phyloP scores from a whole-genome alignment of 352 stramenopile genomes.

The Halophytophthora batemanensis region DNA sequence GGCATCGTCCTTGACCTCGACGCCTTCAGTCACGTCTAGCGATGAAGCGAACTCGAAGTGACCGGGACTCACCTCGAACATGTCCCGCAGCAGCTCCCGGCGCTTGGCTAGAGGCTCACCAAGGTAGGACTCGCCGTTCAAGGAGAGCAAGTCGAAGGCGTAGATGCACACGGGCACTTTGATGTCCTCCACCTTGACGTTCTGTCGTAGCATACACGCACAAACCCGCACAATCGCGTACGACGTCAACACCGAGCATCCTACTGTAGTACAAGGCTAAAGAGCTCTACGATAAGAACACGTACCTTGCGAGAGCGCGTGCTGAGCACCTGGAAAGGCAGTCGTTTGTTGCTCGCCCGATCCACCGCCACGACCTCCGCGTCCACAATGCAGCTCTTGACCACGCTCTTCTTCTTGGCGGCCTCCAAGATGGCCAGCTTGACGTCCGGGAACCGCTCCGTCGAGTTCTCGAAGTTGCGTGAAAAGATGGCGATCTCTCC shows the following conservation, averaged over 20 bases:
- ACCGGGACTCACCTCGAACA: constrained; percentile 92
- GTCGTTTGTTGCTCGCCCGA: constrained; percentile 92
- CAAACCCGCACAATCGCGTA: constrained; percentile 6
- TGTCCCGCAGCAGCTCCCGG: constrained; percentile 86
- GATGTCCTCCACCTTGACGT: constrained; percentile 87
- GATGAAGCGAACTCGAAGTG: constrained; percentile 94
- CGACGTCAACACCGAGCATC: too few species aligned
- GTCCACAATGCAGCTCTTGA: constrained; percentile 96
- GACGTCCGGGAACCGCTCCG: constrained; percentile 94
- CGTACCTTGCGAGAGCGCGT: constrained; percentile 94
- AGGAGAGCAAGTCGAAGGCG: constrained; percentile 98
- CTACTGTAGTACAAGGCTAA: background rate
- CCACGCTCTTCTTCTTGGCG: constrained; percentile 41
- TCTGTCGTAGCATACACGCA: constrained; percentile 20
- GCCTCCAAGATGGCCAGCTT: constrained; percentile 69
- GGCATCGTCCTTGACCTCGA: constrained; percentile 84
- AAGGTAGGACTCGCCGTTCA: constrained; percentile 97
- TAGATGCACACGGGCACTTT: constrained; percentile 93
- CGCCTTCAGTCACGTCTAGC: constrained; percentile 83
- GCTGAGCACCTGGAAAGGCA: constrained; percentile 99
- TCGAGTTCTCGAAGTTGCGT: constrained; percentile 98
- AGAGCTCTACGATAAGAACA: constrained; percentile 9
- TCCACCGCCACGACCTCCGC: constrained; percentile 99
- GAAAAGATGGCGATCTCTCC: constrained; percentile 97
- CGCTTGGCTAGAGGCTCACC: constrained; percentile 87